Conservation (phyloP, 225 moss, liverwort and hornwort genomes). For the Rhytidiadelphus loreus region DNA sequence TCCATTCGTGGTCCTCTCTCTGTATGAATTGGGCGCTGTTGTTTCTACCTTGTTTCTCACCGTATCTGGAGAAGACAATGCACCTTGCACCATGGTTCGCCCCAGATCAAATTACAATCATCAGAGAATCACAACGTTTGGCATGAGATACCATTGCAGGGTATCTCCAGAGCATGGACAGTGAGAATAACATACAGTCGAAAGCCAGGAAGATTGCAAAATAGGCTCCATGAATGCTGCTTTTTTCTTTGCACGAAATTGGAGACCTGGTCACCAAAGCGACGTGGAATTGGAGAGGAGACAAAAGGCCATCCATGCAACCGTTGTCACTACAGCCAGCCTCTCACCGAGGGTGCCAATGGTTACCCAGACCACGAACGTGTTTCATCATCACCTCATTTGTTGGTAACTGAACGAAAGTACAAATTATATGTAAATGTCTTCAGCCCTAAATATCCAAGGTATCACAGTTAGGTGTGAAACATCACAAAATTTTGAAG, state of each 20-base stretch:
- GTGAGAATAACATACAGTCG: background rate
- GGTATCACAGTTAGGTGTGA: background rate
- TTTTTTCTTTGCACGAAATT: background rate
- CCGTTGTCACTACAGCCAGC: background rate
- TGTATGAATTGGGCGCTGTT: background rate
- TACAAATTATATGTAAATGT: too few species aligned
- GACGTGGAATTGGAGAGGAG: background rate
- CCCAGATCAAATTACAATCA: background rate
- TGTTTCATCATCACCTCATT: background rate
- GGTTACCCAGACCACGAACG: background rate
- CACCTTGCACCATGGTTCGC: slow-evolving; percentile 4
- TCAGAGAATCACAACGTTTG: background rate
- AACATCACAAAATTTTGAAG: background rate
- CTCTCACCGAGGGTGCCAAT: background rate
- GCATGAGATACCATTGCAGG: background rate
- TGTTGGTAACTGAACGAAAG: background rate
- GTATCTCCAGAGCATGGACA: background rate
- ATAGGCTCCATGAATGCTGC: background rate
- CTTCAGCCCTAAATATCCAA: background rate
- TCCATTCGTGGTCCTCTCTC: background rate
- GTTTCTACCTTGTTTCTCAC: background rate
- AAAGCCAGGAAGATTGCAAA: background rate
- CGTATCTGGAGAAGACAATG: background rate
- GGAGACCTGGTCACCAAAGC: background rate
- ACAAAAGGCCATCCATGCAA: background rate